These are phyloP conservation scores for Yamadazyma oceani DNA, from an alignment of 1,139 yeast genomes.

Conservation along the genomic window DNA sequence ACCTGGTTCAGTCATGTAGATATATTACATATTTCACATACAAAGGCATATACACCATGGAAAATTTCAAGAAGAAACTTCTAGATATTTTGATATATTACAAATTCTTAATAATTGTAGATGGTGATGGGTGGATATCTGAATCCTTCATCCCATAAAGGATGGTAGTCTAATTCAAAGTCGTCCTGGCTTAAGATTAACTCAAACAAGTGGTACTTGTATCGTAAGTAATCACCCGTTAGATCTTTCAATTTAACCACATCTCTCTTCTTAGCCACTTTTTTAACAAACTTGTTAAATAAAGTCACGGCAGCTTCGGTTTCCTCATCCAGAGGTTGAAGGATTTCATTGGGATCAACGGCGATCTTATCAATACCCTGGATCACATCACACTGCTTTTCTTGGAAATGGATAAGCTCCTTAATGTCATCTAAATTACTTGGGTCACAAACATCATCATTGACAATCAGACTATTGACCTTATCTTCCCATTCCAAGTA, in stretches of 20 bases:
- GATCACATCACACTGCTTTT: slow-evolving; percentile 24
- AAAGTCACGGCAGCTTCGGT: slow-evolving; percentile 5
- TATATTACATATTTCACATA: background rate
- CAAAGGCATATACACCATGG: background rate
- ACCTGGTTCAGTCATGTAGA: too few relatives aligned
- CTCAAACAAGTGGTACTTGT: slow-evolving; percentile 10
- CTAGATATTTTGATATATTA: slow-evolving; percentile 2
- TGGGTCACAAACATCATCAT: slow-evolving; percentile 10
- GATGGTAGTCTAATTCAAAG: slow-evolving; percentile 3
- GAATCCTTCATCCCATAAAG: slow-evolving; percentile 8
- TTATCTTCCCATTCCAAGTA: slow-evolving; percentile 13
- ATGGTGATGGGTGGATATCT: slow-evolving; percentile 12
- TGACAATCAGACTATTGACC: slow-evolving; percentile 4
- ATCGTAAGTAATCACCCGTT: slow-evolving; percentile 11
- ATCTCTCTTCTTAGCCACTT: slow-evolving; percentile 8
- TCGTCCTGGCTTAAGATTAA: slow-evolving; percentile 7
- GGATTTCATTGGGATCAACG: slow-evolving; percentile 10
- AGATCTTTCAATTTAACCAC: slow-evolving; percentile 2
- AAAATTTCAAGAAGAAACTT: background rate
- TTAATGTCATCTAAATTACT: slow-evolving; percentile 11
- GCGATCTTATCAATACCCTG: slow-evolving; percentile 23
- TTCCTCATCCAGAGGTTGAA: slow-evolving; percentile 5
- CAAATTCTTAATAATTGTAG: slow-evolving; percentile 8
- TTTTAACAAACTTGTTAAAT: slow-evolving; percentile 11
- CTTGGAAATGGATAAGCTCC: slow-evolving; percentile 24